A percentile compares a stretch with the other conserved stretches of the same genome.
phyloP scores from a whole-genome alignment of 139 green algal genomes.

The Chlorella sp. region DNA sequence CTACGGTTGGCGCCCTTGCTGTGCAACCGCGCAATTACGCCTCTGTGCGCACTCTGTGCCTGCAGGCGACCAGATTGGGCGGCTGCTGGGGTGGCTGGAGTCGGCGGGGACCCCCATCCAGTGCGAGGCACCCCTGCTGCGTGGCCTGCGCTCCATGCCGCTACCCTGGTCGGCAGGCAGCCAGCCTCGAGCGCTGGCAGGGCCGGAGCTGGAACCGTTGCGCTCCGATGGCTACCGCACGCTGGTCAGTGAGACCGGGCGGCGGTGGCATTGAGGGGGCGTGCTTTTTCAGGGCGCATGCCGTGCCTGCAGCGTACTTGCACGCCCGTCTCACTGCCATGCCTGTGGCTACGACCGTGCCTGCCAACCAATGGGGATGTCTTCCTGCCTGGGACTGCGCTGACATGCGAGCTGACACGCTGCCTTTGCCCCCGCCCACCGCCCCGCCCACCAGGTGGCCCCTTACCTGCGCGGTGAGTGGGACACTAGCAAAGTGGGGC shows the following conservation, averaged over 20 bases:
- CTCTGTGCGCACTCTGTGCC: too few relatives aligned
- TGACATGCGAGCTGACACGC: background rate
- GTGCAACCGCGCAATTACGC: too few relatives aligned
- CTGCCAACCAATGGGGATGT: too few relatives aligned
- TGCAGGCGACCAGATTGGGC: slow-evolving; percentile 36
- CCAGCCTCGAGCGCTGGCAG: slow-evolving; percentile 8
- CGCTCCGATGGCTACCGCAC: slow-evolving; percentile 70
- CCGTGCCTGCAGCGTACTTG: too few relatives aligned
- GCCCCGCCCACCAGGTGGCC: slow-evolving; percentile 4
- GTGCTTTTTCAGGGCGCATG: too few relatives aligned
- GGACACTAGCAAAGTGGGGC: slow-evolving; percentile 38
- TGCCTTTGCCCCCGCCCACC: background rate
- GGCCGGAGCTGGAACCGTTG: slow-evolving; percentile 38
- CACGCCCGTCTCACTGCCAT: too few relatives aligned
- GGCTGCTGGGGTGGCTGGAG: slow-evolving; percentile 50
- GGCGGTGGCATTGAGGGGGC: too few relatives aligned
- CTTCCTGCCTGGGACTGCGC: too few relatives aligned
- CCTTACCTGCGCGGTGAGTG: slow-evolving; percentile 75
- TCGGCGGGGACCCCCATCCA: slow-evolving; percentile 33
- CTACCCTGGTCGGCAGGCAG: slow-evolving; percentile 35
- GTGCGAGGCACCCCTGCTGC: slow-evolving; percentile 59
- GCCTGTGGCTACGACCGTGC: too few relatives aligned
- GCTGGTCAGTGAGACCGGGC: slow-evolving; percentile 39
- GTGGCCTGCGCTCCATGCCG: slow-evolving; percentile 57
- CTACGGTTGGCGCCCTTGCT: too few relatives aligned